Evolutionary conservation across 768 basidiomycete genomes (phyloP).

Genomic region (Kwoniella bestiolae): DNA sequence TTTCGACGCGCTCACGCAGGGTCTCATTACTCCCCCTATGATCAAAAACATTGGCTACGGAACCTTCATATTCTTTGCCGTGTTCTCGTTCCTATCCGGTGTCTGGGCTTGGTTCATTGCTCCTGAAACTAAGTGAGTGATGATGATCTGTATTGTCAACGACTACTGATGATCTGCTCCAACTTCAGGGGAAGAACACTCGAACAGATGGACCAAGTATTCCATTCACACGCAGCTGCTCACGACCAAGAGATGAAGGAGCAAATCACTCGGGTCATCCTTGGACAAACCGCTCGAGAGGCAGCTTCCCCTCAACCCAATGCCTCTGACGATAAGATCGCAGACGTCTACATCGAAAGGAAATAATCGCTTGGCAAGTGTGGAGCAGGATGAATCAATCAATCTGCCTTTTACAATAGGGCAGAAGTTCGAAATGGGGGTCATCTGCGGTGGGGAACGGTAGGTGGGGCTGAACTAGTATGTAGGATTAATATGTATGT

Average conservation of each 20-base stretch:
- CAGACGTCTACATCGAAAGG: not conserved
- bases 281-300: not conserved
- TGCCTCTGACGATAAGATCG: not conserved
- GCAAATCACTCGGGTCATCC: not conserved
- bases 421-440: too few species aligned
- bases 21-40: conserved; percentile 33
- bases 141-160: too few species aligned
- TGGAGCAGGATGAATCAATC: too few species aligned
- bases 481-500: too few species aligned
- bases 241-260: not conserved
- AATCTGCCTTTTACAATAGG: too few species aligned
- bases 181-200: conserved; percentile 18
- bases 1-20: too few species aligned
- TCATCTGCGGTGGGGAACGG: too few species aligned
- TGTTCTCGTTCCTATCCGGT: conserved; percentile 21
- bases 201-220: conserved; percentile 32
- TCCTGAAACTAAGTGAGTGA: conserved; percentile 31
- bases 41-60: conserved; percentile 27
- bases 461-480: not conserved
- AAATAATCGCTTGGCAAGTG: not conserved
- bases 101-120: conserved; percentile 26
- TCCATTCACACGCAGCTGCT: conserved; percentile 9
- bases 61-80: conserved; percentile 35
- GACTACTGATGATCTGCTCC: too few species aligned
- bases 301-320: not conserved